Percentiles rank a stretch among this genome's conserved stretches.
These are phyloP conservation scores for Pythium graminicola DNA, from an alignment of 352 stramenopile genomes.

Conservation along the genomic window DNA sequence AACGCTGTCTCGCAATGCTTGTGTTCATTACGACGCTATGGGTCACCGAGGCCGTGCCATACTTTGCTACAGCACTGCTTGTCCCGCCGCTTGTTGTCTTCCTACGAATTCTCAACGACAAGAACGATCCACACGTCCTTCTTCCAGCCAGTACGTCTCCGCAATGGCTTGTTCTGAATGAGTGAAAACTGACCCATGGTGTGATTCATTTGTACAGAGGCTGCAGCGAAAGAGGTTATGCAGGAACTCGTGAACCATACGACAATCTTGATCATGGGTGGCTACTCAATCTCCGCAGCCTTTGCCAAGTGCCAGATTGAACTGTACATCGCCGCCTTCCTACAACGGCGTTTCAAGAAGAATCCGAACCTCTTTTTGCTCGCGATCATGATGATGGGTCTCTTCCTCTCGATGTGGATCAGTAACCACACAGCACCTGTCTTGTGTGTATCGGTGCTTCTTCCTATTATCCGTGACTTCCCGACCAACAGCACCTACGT, in stretches of 20 bases:
- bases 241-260: slow-evolving; percentile 89
- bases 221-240: slow-evolving; percentile 86
- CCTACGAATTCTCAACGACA: slow-evolving; percentile 83
- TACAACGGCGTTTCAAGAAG: slow-evolving; percentile 88
- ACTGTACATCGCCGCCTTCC: slow-evolving; percentile 83
- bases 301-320: slow-evolving; percentile 92
- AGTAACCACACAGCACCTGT: slow-evolving; percentile 91
- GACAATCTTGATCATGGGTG: slow-evolving; percentile 91
- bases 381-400: slow-evolving; percentile 90
- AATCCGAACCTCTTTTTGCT: slow-evolving; percentile 86
- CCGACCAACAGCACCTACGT: slow-evolving; percentile 78
- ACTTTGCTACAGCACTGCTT: slow-evolving; percentile 87
- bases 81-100: slow-evolving; percentile 87
- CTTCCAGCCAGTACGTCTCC: slow-evolving; percentile 59
- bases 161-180: too few relatives aligned
- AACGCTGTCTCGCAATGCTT: slow-evolving; percentile 85
- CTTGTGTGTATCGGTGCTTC: slow-evolving; percentile 86
- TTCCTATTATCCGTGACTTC: slow-evolving; percentile 87
- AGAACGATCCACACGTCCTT: slow-evolving; percentile 56
- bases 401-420: slow-evolving; percentile 92
- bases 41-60: slow-evolving; percentile 88
- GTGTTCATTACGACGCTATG: slow-evolving; percentile 87
- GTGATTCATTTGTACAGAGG: slow-evolving; percentile 31
- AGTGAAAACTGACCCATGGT: too few relatives aligned
- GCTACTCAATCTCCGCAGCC: slow-evolving; percentile 85